A percentile compares a stretch with the other conserved stretches of the same genome.
These are phyloP conservation scores for Aspergillus egyptiacus DNA, from an alignment of 495 filamentous ascomycete genomes.

Conservation along the genomic window DNA sequence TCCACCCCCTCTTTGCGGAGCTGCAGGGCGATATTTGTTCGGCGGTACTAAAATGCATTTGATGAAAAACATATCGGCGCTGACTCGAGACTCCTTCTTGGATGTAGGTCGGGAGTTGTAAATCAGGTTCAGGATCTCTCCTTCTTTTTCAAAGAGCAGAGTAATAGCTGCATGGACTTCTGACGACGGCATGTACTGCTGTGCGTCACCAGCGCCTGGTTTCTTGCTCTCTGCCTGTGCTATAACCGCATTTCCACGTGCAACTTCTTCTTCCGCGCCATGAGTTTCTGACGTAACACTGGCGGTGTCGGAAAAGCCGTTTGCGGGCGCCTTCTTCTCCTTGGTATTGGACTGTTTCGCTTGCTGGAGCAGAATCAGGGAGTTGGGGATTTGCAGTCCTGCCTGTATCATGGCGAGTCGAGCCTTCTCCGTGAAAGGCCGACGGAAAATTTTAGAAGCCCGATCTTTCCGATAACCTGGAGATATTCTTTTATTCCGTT, in stretches of 20 bases:
- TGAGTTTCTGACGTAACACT: slow-evolving; percentile 32
- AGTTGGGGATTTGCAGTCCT: slow-evolving; percentile 62
- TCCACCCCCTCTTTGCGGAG: slow-evolving; percentile 66
- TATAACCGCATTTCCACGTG: slow-evolving; percentile 46
- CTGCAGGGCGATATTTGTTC: slow-evolving; percentile 85
- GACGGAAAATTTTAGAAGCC: slow-evolving; percentile 88
- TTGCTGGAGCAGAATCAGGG: slow-evolving; percentile 44
- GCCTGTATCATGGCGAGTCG: slow-evolving; percentile 64
- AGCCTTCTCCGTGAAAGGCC: slow-evolving; percentile 63
- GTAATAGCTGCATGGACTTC: slow-evolving; percentile 71
- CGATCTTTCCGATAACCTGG: slow-evolving; percentile 79
- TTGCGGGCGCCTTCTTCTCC: slow-evolving; percentile 25
- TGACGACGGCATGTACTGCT: slow-evolving; percentile 65
- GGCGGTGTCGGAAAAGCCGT: slow-evolving; percentile 20
- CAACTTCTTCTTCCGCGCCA: slow-evolving; percentile 65
- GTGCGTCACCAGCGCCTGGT: slow-evolving; percentile 32
- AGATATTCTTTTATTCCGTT: slow-evolving; percentile 49
- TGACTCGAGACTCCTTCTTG: slow-evolving; percentile 47
- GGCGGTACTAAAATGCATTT: slow-evolving; percentile 79
- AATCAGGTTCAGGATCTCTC: slow-evolving; percentile 70
- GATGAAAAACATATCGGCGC: slow-evolving; percentile 90
- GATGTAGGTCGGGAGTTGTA: slow-evolving; percentile 65
- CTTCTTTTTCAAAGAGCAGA: slow-evolving; percentile 80
- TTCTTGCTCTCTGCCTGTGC: slow-evolving; percentile 27
- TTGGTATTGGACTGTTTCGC: slow-evolving; percentile 31